A percentile compares a stretch with the other conserved stretches of the same genome.
Evolutionary conservation across 306 rosid species (phyloP).

Genomic region (Crotalaria pallida): DNA sequence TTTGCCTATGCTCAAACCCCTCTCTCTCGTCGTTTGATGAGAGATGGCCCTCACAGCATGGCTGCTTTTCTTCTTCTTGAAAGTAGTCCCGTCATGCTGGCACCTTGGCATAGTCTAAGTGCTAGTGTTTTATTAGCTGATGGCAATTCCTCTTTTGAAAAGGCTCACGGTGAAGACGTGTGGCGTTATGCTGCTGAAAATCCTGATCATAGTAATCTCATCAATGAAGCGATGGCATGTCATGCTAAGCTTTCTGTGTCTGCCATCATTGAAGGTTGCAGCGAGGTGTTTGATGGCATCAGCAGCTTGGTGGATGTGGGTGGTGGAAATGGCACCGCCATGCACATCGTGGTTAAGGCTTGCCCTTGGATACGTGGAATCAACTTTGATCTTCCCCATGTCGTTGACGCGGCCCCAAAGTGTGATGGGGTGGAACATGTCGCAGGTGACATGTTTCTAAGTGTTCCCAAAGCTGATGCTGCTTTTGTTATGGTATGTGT

Average conservation of each 20-base stretch:
- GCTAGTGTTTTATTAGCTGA: not conserved
- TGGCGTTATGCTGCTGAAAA: slow-evolving; percentile 41
- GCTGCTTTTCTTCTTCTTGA: slow-evolving; percentile 20
- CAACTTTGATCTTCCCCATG: slow-evolving; percentile 77
- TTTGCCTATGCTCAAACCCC: slow-evolving; percentile 26
- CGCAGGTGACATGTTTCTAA: slow-evolving; percentile 58
- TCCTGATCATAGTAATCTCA: slow-evolving; percentile 29
- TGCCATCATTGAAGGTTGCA: slow-evolving; percentile 25
- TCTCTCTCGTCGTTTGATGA: slow-evolving; percentile 30
- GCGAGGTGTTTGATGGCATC: slow-evolving; percentile 42
- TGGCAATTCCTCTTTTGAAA: slow-evolving; percentile 27
- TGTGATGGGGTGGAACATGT: slow-evolving; percentile 37
- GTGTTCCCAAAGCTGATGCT: slow-evolving; percentile 69
- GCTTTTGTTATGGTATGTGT: slow-evolving; percentile 43
- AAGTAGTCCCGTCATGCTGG: slow-evolving; percentile 40
- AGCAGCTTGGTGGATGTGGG: too few species aligned
- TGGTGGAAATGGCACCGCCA: slow-evolving; percentile 50
- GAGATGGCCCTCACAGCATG: slow-evolving; percentile 21
- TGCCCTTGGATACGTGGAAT: slow-evolving; percentile 44
- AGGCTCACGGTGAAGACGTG: slow-evolving; percentile 43
- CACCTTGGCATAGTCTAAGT: slow-evolving; percentile 38
- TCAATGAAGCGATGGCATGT: slow-evolving; percentile 73
- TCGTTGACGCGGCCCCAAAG: slow-evolving; percentile 28
- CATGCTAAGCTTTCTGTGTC: slow-evolving; percentile 30
- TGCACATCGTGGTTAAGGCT: slow-evolving; percentile 27